Evolutionary conservation across 495 filamentous ascomycete genomes (phyloP), one percentile per base, ranked within the genome.

Genomic region (Xylaria venustula): DNA sequence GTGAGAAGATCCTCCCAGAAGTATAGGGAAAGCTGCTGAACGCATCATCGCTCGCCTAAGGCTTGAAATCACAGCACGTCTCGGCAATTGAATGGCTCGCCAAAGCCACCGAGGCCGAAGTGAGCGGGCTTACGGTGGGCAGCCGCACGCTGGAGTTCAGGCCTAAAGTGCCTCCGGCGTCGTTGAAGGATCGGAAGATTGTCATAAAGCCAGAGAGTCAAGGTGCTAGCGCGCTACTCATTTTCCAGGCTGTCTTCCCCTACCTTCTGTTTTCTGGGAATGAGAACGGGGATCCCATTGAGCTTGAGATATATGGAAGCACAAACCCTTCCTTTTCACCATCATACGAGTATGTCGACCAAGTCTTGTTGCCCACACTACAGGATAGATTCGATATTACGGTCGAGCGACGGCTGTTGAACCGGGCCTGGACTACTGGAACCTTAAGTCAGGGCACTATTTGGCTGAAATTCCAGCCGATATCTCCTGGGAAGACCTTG

Each of bases 241-340:
- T 93, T 26, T 84, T 94, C 63, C 92, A 96, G 72, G 88, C 92
- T 2, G 73, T 96, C 3, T 83, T 95, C 41, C 92, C 92, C 0
- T 93, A 87, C 70, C 70, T 94, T 2, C 71, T 95, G 2, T 85
- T 87, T 60, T 79, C 84, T 1, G 78, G 77, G 30, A 75, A 61
- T 17, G 73, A 71, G 4, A 62, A 52, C 28, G 67, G 66, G 14
- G 69, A 75, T 1, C 79, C 77, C 1, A 75, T 86, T 32, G 75
- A 75, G 17, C 67, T 93, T 3, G 83, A 79, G 15, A 86, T 96
- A 17, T 81, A 80, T 2, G 92, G 92, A 17, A 91, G 91, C 15
- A 94, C 91, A 1, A 93, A 95, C 67, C 83, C 87, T 2, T 83
- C 84, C 2, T 86, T 79, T 57, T 88, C 89, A 0, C 87, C 85